Percentiles rank a stretch among this genome's conserved stretches.
Evolutionary conservation across 371 early-diverging fungal species (phyloP).

Genomic region (Nematocida sp.): DNA sequence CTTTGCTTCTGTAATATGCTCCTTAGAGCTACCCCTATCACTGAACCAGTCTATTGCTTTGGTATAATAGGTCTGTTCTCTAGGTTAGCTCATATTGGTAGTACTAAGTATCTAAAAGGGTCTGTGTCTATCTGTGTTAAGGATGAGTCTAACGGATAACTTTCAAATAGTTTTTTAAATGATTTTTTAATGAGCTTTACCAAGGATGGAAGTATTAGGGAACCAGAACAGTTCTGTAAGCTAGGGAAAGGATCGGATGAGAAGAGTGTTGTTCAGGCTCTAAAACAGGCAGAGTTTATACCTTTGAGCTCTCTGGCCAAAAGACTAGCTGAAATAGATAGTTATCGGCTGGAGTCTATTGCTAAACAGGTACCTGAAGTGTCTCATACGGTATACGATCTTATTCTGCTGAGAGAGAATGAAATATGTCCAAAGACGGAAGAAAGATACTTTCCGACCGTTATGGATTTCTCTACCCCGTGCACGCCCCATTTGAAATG

Average conservation of each 20-base stretch:
- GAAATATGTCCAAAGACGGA: not conserved
- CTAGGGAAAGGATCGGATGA: not conserved
- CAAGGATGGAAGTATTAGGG: not conserved
- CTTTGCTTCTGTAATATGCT: not conserved
- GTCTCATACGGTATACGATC: constrained; percentile 6
- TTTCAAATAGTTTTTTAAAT: not conserved
- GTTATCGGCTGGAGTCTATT: not conserved
- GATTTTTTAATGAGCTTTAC: not conserved
- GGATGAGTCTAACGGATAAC: not conserved
- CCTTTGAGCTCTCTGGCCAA: not conserved
- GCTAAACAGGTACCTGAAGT: not conserved
- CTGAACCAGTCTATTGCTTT: not conserved
- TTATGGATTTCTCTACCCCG: not conserved
- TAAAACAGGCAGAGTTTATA: not conserved
- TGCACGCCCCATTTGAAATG: constrained; percentile 5
- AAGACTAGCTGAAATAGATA: not conserved
- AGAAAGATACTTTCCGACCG: not conserved
- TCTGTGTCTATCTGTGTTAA: no score
- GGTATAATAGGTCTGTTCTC: no score
- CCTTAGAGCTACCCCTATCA: not conserved
- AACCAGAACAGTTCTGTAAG: not conserved
- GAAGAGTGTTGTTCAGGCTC: not conserved
- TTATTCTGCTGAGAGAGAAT: not conserved
- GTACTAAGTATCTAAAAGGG: no score
- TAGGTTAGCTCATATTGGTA: no score